Evolutionary conservation across 371 early-diverging fungal genomes (phyloP), one percentile per base, ranked within the genome.

Genomic region (Rhizopus sp.): DNA sequence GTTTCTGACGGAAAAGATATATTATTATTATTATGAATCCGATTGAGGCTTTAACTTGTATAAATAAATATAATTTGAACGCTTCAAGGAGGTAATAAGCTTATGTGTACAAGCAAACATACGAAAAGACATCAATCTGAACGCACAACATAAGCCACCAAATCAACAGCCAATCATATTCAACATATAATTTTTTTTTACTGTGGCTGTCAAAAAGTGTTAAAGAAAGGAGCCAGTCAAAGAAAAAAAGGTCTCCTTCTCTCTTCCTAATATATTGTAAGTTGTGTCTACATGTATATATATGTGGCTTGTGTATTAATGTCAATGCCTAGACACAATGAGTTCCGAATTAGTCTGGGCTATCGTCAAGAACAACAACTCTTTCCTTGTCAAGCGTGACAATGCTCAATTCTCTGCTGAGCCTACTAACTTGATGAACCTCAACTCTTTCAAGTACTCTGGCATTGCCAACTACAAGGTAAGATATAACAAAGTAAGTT

Each of bases 351-450:
- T 92, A 63, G 78, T 83, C 65, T 93, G 95, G 95, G 77, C 84
- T 71, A 77, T 94, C 66, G 81, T 90, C 82, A 90, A 88, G 80
- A 86, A 90, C 82, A 87, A 87, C 82, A 85, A 82, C 82, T 84
- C 88, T 71, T 95, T 89, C 87, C 78, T 95, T 62, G 93, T 93
- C 71, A 92, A 93, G 89, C 85, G 92, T 66, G 80, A 80, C 77
- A 91, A 91, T 57, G 83, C 86, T 69, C 81, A 87, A 78, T 83
- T 95, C 83, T 84, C 87, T 63, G 63, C 87, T 52, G 94, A 95
- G 78, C 82, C 86, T 62, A 84, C 86, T 63, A 94, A 93, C 90
- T 80, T 94, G 77, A 77, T 73, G 77, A 92, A 92, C 84, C 61
- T 77, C 73, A 84, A 95, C 88, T 77, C 90, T 60, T 89, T 84